Conservation (phyloP, 805 yeast species). For the Yueomyces sinensis region DNA sequence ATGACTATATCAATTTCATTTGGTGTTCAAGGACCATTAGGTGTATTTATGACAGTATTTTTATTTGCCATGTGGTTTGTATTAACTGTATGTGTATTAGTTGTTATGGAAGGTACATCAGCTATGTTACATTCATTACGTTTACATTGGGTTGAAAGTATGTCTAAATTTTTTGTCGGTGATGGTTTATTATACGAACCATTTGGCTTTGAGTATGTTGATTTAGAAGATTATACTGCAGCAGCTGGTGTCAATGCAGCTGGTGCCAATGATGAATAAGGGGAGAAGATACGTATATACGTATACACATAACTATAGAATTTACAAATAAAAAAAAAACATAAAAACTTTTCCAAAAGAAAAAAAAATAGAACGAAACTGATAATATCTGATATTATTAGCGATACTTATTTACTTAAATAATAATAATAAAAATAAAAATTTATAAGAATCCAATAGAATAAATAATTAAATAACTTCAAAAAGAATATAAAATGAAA, state of each 20-base stretch:
- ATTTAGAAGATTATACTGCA: conserved; percentile 1
- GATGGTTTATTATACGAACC: conserved; percentile 62
- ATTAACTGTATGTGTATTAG: conserved; percentile 54
- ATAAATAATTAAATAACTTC: too few relatives aligned
- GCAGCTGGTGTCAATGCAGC: neutral
- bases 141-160: conserved; percentile 73
- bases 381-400: too few relatives aligned
- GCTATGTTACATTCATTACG: conserved; percentile 71
- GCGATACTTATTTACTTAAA: too few relatives aligned
- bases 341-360: neutral
- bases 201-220: conserved; percentile 29
- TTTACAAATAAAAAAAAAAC: too few relatives aligned
- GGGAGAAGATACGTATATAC: too few relatives aligned
- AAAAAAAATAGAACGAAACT: too few relatives aligned
- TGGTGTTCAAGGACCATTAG: conserved; percentile 38
- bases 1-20: conserved; percentile 61
- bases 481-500: too few relatives aligned
- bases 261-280: neutral
- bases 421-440: too few relatives aligned
- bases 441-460: too few relatives aligned
- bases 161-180: conserved; percentile 71
- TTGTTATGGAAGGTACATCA: conserved; percentile 74
- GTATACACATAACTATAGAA: too few relatives aligned
- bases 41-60: conserved; percentile 44
- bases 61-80: conserved; percentile 68